Evolutionary conservation across 2,329 filamentous ascomycete genomes (phyloP).

Genomic region (Beauveria sp.): DNA sequence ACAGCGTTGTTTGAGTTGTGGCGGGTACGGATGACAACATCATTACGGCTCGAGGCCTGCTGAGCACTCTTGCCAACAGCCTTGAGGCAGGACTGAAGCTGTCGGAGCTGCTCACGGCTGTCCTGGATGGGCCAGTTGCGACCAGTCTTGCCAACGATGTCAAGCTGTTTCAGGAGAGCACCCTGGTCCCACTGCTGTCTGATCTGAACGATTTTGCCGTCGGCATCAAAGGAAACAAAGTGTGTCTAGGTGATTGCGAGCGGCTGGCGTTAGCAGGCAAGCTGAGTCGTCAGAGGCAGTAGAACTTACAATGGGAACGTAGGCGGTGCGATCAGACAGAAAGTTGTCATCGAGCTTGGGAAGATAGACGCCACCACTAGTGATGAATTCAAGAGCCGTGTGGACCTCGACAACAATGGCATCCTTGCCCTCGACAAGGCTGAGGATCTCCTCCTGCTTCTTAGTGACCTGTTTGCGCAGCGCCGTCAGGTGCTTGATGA

Average conservation of each 20-base stretch:
- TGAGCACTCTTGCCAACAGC: constrained; percentile 30
- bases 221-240: constrained; percentile 72
- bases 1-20: constrained; percentile 46
- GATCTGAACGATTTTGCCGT: constrained; percentile 76
- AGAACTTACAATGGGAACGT: constrained; percentile 66
- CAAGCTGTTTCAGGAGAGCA: constrained; percentile 83
- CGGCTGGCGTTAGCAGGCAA: neutral
- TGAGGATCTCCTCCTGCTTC: constrained; percentile 71
- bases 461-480: constrained; percentile 71
- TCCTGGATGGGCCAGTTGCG: constrained; percentile 95
- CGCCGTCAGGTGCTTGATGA: constrained; percentile 72
- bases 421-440: constrained; percentile 61
- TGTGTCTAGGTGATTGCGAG: constrained; percentile 53
- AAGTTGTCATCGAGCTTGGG: constrained; percentile 93
- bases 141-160: constrained; percentile 83
- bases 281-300: neutral
- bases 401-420: constrained; percentile 77
- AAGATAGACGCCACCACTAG: constrained; percentile 76
- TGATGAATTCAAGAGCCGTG: constrained; percentile 73
- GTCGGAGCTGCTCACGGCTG: constrained; percentile 70
- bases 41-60: constrained; percentile 26
- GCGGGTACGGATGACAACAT: constrained; percentile 37
- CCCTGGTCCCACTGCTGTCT: constrained; percentile 94
- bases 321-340: constrained; percentile 70
- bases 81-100: constrained; percentile 59